phyloP scores from a whole-genome alignment of 225 moss, liverwort and hornwort species.

The Sphagnum tenellum region DNA sequence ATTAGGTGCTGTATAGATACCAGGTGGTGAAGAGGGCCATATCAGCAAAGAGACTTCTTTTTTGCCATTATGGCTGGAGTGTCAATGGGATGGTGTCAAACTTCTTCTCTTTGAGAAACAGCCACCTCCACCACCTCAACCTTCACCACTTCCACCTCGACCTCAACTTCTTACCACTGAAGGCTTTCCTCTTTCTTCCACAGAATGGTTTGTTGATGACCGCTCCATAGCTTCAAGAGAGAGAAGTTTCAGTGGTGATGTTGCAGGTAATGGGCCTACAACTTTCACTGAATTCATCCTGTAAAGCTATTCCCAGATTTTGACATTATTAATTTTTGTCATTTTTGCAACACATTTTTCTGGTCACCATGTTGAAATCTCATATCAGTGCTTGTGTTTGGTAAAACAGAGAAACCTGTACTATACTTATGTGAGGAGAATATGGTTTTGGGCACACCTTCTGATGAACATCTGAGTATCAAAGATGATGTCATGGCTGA shows the following conservation, averaged over 20 bases:
- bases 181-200: slow-evolving; percentile 18
- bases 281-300: background rate
- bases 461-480: too few relatives aligned
- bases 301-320: background rate
- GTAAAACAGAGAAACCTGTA: too few relatives aligned
- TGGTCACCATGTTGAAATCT: background rate
- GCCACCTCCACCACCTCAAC: slow-evolving; percentile 12
- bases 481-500: too few relatives aligned
- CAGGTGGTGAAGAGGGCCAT: background rate
- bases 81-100: slow-evolving; percentile 40
- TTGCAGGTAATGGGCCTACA: background rate
- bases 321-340: background rate
- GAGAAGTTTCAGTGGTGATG: slow-evolving; percentile 11
- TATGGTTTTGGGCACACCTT: too few relatives aligned
- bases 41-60: background rate
- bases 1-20: background rate
- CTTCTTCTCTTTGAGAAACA: slow-evolving; percentile 25
- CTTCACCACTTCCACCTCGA: slow-evolving; percentile 13
- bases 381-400: background rate
- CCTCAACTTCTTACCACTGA: slow-evolving; percentile 13
- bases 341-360: background rate
- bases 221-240: slow-evolving; percentile 18
- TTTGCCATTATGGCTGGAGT: slow-evolving; percentile 35
- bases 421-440: too few relatives aligned
- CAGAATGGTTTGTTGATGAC: slow-evolving; percentile 44